Evolutionary conservation across 2,329 filamentous ascomycete genomes (phyloP).

Genomic region (Zymoseptoria passerinii): DNA sequence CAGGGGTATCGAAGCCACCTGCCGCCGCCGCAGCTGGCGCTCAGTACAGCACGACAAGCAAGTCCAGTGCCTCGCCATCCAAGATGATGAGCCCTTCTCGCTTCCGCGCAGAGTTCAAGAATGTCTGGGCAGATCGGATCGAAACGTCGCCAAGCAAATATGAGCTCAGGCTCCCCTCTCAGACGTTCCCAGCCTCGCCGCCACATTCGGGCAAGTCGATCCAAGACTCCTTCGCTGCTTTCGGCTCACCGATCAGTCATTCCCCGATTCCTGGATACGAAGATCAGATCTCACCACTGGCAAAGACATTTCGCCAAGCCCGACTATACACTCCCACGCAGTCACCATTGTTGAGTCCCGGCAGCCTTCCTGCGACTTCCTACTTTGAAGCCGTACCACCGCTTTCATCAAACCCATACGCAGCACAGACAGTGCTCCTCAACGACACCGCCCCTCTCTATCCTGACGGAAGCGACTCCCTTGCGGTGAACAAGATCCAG

Average conservation of each 20-base stretch:
- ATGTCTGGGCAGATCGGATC: conserved; percentile 47
- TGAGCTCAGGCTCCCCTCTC: conserved; percentile 39
- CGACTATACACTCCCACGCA: conserved; percentile 24
- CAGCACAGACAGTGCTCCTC: conserved; percentile 18
- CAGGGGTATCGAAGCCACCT: conserved; percentile 25
- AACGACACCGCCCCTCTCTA: conserved; percentile 26
- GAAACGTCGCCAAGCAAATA: conserved; percentile 40
- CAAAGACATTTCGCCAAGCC: conserved; percentile 25
- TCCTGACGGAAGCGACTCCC: conserved; percentile 18
- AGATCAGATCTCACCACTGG: conserved; percentile 25
- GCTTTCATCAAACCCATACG: conserved; percentile 14
- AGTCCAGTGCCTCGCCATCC: conserved; percentile 29
- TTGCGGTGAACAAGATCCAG: conserved; percentile 20
- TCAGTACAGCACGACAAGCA: conserved; percentile 22
- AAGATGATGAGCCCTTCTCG: conserved; percentile 50
- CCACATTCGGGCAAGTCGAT: conserved; percentile 38
- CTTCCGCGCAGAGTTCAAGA: conserved; percentile 37
- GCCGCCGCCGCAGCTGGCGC: conserved; percentile 16
- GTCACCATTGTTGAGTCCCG: conserved; percentile 21
- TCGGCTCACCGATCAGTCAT: conserved; percentile 20
- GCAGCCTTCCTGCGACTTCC: conserved; percentile 10
- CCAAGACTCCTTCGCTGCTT: conserved; percentile 30
- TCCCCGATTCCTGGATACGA: conserved; percentile 18
- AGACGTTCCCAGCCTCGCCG: conserved; percentile 36
- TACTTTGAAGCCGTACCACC: conserved; percentile 19